Evolutionary conservation across 192 early-diverging fungal species (phyloP), one percentile per base, ranked within the genome.

Genomic region (Coemansia sp.): DNA sequence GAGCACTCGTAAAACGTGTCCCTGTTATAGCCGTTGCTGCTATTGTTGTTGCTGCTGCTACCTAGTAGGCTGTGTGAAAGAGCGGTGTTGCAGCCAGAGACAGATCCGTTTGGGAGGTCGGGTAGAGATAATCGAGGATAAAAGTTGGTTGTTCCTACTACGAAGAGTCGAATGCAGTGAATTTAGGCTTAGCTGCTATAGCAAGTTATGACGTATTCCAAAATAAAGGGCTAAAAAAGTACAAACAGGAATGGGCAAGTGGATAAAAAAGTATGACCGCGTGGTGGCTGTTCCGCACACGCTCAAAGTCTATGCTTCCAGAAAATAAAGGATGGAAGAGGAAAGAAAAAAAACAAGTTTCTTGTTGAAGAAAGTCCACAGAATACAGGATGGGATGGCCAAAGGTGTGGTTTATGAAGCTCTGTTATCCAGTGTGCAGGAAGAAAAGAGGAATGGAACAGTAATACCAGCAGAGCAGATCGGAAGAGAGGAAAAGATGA

Each of bases 281-380:
- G 48, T 51, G 48, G 21, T 26, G 8, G 48, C 18, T 2, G 15
- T 51, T 49, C 6, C 25, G 23, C 48, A 51, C 48, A 26, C 48
- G 6, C 7, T 6, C 20, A 26, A 51, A 51, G 23, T 26, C 21
- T 51, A 51, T 26, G 8, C 8, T 10, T 15, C 48, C 18, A 7
- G 48, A 9, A 26, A 51, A 51, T 26, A 51, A 26, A 25, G 21
- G 23, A 51, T 26, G 23, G 21, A 26, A 13, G 5, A 49, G 43
- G 21, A 49, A 49, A 25, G n/a, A n/a, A 49, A 13, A 49, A 49
- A 49, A 49, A 49, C 46, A 49, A 49, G 46, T 49, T 49, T 49
- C 23, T 25, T 49, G 20, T 49, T 49, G 23, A 49, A 49, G 46
- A 49, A 25, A 49, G 46, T 7, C n/a, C 23, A 1, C 20, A 25